These are phyloP conservation scores for Lagenaria siceraria DNA, from an alignment of 306 rosid species.

Conservation along the genomic window DNA sequence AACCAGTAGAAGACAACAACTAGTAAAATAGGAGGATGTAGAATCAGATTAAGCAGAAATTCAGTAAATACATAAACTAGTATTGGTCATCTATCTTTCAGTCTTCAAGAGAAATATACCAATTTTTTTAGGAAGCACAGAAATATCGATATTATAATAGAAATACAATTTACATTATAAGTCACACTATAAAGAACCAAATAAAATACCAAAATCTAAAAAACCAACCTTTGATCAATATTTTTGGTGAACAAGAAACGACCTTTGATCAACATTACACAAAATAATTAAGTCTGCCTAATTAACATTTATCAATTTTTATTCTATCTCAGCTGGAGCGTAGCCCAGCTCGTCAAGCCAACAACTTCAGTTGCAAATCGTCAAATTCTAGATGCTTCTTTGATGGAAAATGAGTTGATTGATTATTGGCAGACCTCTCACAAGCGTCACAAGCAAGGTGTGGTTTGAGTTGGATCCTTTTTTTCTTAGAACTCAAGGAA, in stretches of 20 bases:
- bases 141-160: neutral
- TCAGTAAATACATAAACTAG: neutral
- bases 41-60: neutral
- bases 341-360: no score
- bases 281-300: no score
- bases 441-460: no score
- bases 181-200: neutral
- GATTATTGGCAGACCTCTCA: no score
- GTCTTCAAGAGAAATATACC: neutral
- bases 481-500: no score
- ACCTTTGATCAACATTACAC: neutral
- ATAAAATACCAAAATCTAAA: neutral
- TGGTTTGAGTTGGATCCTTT: no score
- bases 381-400: no score
- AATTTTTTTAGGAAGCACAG: neutral
- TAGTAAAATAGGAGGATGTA: slow-evolving; percentile 4
- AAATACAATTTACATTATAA: neutral
- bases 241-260: neutral
- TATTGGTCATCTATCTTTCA: neutral
- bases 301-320: no score
- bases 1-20: slow-evolving; percentile 15
- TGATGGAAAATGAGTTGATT: no score
- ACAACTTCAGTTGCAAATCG: no score
- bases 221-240: neutral
- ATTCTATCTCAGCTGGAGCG: no score